A percentile compares a stretch with the other conserved stretches of the same genome.
Conservation (phyloP, 1,284 basidiomycete genomes). For the Cutaneotrichosporon sp. region DNA sequence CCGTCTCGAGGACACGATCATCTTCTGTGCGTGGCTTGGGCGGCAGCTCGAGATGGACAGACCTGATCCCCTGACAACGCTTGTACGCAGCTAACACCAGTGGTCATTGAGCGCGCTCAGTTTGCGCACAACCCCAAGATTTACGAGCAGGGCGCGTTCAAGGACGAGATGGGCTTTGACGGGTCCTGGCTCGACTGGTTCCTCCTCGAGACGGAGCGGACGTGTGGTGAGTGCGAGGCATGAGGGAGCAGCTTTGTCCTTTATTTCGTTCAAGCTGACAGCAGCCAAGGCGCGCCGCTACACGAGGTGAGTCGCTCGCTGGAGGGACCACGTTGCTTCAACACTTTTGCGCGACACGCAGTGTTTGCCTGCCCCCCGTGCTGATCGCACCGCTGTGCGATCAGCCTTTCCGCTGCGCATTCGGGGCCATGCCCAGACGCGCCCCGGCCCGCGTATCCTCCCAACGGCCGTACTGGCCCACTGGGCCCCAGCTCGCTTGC, state of each 20-base stretch:
- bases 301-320: constrained; percentile 66
- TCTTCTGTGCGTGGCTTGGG: constrained; percentile 62
- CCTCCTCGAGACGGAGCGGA: constrained; percentile 87
- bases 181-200: constrained; percentile 98
- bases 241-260: too few relatives aligned
- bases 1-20: constrained; percentile 96
- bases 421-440: too few relatives aligned
- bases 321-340: not conserved
- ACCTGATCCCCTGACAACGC: too few relatives aligned
- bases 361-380: not conserved
- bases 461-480: too few relatives aligned
- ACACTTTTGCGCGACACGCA: too few relatives aligned
- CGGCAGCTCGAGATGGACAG: not conserved
- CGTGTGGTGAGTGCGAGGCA: constrained; percentile 71
- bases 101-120: constrained; percentile 93
- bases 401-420: too few relatives aligned
- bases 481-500: too few relatives aligned
- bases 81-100: constrained; percentile 41
- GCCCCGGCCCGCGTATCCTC: too few relatives aligned
- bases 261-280: constrained; percentile 14
- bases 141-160: constrained; percentile 77
- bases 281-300: constrained; percentile 89
- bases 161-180: constrained; percentile 68
- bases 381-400: too few relatives aligned
- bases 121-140: constrained; percentile 93